phyloP scores from a whole-genome alignment of 192 early-diverging fungal genomes.

The Podila epicladia region DNA sequence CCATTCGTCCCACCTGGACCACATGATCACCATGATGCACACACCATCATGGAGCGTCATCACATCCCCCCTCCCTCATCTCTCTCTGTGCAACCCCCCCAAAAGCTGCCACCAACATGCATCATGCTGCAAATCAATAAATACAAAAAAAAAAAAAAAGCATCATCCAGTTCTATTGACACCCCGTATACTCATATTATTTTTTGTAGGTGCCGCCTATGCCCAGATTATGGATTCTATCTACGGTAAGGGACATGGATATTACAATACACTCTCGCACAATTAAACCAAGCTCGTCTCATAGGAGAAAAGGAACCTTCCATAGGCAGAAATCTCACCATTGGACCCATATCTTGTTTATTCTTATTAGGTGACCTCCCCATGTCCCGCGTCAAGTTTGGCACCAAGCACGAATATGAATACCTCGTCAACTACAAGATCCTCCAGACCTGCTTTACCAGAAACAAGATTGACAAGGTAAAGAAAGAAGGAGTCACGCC shows the following conservation, averaged over 20 bases:
- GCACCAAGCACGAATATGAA: constrained; percentile 96
- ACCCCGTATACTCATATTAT: background rate
- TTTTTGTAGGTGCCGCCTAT: constrained; percentile 67
- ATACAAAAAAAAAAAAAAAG: too few species aligned
- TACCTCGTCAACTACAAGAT: constrained; percentile 96
- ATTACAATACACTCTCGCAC: background rate
- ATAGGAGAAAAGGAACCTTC: too few species aligned
- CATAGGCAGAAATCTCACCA: too few species aligned
- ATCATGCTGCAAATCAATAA: too few species aligned
- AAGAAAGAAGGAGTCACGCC: background rate
- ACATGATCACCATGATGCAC: too few species aligned
- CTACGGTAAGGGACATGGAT: constrained; percentile 59
- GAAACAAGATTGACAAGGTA: constrained; percentile 93
- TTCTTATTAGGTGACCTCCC: constrained; percentile 71
- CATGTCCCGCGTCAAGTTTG: constrained; percentile 92
- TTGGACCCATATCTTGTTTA: constrained; percentile 5
- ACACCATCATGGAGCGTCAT: too few species aligned
- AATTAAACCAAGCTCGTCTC: too few species aligned
- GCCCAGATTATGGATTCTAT: constrained; percentile 79
- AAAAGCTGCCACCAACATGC: too few species aligned
- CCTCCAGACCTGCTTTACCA: constrained; percentile 87
- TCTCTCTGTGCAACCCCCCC: too few species aligned
- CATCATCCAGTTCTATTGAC: too few species aligned
- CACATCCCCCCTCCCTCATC: too few species aligned
- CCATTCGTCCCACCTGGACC: too few species aligned